A percentile compares a stretch with the other conserved stretches of the same genome.
These are phyloP conservation scores for Verticillium longisporum DNA, from an alignment of 2,329 filamentous ascomycete genomes.

Conservation along the genomic window DNA sequence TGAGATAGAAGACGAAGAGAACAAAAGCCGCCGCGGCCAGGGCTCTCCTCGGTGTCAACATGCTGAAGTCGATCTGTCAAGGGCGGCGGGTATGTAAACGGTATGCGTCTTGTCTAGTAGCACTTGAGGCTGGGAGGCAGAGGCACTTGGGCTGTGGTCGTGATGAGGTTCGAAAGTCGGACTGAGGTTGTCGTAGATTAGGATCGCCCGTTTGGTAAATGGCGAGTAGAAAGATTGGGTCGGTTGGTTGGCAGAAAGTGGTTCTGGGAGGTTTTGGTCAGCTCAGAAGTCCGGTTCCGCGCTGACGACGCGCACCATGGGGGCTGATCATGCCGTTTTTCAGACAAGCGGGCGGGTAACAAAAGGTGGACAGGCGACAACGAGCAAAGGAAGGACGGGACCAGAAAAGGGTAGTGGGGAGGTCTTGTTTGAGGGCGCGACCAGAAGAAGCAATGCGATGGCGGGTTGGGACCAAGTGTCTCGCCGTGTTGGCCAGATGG, in stretches of 20 bases:
- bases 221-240: neutral
- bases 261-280: neutral
- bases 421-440: neutral
- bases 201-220: neutral
- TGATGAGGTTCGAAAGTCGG: neutral
- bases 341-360: neutral
- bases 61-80: conserved; percentile 29
- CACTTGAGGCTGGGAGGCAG: no score
- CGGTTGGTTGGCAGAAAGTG: neutral
- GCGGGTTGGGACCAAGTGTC: neutral
- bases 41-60: conserved; percentile 76
- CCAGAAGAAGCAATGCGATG: neutral
- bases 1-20: conserved; percentile 62
- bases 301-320: neutral
- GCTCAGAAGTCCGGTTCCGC: neutral
- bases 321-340: neutral
- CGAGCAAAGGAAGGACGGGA: neutral
- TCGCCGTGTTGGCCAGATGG: neutral
- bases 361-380: neutral
- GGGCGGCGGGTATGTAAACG: no score
- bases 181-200: neutral
- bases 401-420: neutral
- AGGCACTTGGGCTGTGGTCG: neutral
- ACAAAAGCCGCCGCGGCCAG: conserved; percentile 64
- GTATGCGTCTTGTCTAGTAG: no score